Conservation (phyloP, 106 monocot genomes). For the Platanthera zijinensis region DNA sequence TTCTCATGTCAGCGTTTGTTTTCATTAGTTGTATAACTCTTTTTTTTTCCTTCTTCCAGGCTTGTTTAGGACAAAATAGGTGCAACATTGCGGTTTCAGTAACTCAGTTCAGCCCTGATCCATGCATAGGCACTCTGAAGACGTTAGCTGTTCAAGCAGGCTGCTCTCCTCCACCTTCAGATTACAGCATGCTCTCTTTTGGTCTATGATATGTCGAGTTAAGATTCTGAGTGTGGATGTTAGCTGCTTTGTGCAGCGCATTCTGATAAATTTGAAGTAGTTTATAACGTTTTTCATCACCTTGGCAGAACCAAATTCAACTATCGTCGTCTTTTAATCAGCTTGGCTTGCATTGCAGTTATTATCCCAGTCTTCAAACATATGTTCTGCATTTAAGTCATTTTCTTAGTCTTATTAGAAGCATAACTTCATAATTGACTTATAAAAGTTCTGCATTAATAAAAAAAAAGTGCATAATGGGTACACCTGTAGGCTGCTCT, state of each 20-base stretch:
- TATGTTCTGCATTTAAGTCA: too few species aligned
- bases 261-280: background rate
- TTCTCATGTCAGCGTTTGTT: background rate
- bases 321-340: background rate
- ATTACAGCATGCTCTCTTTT: background rate
- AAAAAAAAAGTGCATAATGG: too few species aligned
- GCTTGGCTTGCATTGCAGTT: background rate
- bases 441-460: too few species aligned
- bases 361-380: background rate
- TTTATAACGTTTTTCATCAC: background rate
- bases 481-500: too few species aligned
- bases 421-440: too few species aligned
- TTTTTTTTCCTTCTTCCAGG: slow-evolving; percentile 27
- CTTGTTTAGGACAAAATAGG: slow-evolving; percentile 51
- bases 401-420: too few species aligned
- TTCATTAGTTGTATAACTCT: background rate
- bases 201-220: too few species aligned
- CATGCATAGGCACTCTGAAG: slow-evolving; percentile 47
- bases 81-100: slow-evolving; percentile 54
- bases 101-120: slow-evolving; percentile 47
- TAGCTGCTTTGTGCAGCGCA: background rate
- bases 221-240: background rate
- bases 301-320: background rate
- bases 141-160: slow-evolving; percentile 66
- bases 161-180: slow-evolving; percentile 26